These are phyloP conservation scores for Cyclotella sp. DNA, from an alignment of 108 stramenopile species.

Conservation along the genomic window DNA sequence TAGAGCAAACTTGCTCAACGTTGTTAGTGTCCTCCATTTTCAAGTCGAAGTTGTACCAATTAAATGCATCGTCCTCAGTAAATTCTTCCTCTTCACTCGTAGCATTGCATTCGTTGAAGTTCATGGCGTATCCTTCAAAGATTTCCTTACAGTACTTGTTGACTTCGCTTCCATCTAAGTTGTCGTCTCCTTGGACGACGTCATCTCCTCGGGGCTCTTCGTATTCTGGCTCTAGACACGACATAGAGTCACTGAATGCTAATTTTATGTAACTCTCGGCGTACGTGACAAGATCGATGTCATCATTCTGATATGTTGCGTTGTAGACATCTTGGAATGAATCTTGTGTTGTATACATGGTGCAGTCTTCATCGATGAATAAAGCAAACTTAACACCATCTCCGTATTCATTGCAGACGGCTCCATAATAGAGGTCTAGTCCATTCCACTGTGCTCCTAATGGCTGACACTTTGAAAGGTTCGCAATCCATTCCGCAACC, in stretches of 20 bases:
- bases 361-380: constrained; percentile 36
- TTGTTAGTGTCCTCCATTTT: constrained; percentile 23
- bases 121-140: constrained; percentile 18
- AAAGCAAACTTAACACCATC: constrained; percentile 39
- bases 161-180: constrained; percentile 10
- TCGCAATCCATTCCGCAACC: constrained; percentile 40
- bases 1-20: constrained; percentile 37
- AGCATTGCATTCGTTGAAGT: constrained; percentile 23
- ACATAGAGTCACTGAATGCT: constrained; percentile 27
- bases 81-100: constrained; percentile 14
- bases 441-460: constrained; percentile 29
- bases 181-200: constrained; percentile 2
- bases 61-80: constrained; percentile 17
- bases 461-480: constrained; percentile 21
- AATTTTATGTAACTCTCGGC: constrained; percentile 32
- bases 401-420: constrained; percentile 20
- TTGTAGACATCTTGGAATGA: constrained; percentile 17
- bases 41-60: constrained; percentile 44
- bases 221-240: constrained; percentile 27
- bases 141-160: constrained; percentile 39
- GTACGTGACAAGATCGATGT: constrained; percentile 22
- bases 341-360: constrained; percentile 24
- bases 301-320: constrained; percentile 13
- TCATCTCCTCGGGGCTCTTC: constrained; percentile 19
- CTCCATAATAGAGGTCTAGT: constrained; percentile 18